These are phyloP conservation scores for Thielaviopsis punctulata DNA, from an alignment of 2,329 filamentous ascomycete species.

Conservation along the genomic window DNA sequence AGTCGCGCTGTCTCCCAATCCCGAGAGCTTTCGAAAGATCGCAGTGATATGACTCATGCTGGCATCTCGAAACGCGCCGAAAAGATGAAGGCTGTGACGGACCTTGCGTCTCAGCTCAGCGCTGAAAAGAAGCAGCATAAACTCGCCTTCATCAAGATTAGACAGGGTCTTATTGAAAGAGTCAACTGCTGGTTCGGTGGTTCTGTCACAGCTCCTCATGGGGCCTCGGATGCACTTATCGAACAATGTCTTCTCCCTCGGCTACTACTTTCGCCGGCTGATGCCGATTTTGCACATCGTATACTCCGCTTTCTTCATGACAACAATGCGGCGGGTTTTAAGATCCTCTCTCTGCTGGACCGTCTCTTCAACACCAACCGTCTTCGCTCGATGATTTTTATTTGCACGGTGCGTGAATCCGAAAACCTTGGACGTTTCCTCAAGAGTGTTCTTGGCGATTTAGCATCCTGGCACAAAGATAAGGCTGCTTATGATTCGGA, in stretches of 20 bases:
- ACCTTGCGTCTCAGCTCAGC: slow-evolving; percentile 25
- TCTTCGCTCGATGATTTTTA: slow-evolving; percentile 68
- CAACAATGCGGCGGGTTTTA: slow-evolving; percentile 70
- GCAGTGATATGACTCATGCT: slow-evolving; percentile 52
- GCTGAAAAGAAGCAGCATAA: slow-evolving; percentile 12
- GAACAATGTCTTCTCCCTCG: slow-evolving; percentile 90
- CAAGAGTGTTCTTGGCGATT: slow-evolving; percentile 61
- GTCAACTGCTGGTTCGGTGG: slow-evolving; percentile 63
- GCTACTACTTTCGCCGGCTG: slow-evolving; percentile 63
- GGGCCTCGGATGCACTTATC: slow-evolving; percentile 61
- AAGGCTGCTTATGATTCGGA: slow-evolving; percentile 62
- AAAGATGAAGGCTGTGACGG: slow-evolving; percentile 50
- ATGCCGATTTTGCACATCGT: slow-evolving; percentile 76
- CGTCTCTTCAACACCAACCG: slow-evolving; percentile 71
- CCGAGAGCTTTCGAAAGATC: slow-evolving; percentile 49
- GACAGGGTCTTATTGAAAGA: slow-evolving; percentile 53
- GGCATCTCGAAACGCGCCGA: slow-evolving; percentile 50
- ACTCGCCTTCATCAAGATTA: slow-evolving; percentile 16
- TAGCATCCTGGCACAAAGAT: slow-evolving; percentile 71
- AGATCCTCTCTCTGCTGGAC: slow-evolving; percentile 67
- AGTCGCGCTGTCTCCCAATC: slow-evolving; percentile 50
- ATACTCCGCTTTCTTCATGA: slow-evolving; percentile 80
- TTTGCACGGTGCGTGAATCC: slow-evolving; percentile 76
- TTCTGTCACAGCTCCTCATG: slow-evolving; percentile 27
- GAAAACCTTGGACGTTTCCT: slow-evolving; percentile 88